A percentile compares a stretch with the other conserved stretches of the same genome.
phyloP scores from a whole-genome alignment of 257 asterid genomes.

The Rubia yunnanensis region DNA sequence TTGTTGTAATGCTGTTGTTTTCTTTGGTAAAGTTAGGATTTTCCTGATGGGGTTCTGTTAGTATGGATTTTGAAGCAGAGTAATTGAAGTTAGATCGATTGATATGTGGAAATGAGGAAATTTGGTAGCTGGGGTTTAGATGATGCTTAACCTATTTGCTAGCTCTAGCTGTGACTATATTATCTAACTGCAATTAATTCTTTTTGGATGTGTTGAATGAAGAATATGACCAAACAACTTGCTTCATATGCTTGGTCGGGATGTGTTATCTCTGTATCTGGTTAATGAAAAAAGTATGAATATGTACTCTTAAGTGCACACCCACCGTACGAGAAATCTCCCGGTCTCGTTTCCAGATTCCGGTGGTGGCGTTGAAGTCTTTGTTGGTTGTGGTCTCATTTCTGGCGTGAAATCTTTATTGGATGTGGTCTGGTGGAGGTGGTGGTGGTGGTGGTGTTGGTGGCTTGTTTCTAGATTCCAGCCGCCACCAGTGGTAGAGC shows the following conservation, averaged over 20 bases:
- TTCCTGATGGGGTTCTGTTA: conserved; percentile 4
- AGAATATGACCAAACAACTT: neutral
- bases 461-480: too few relatives aligned
- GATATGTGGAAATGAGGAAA: conserved; percentile 13
- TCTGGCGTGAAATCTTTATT: too few relatives aligned
- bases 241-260: neutral
- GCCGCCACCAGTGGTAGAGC: too few relatives aligned
- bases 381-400: too few relatives aligned
- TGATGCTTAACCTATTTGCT: conserved; percentile 1
- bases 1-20: conserved; percentile 5
- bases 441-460: too few relatives aligned
- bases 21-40: conserved; percentile 4
- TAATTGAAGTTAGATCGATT: conserved; percentile 6
- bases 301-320: neutral
- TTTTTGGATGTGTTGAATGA: neutral
- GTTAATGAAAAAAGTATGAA: neutral
- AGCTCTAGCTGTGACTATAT: neutral
- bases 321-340: too few relatives aligned
- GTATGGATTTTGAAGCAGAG: neutral
- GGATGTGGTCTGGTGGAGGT: too few relatives aligned
- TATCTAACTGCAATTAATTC: neutral
- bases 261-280: neutral
- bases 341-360: too few relatives aligned
- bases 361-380: too few relatives aligned
- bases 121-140: neutral